Evolutionary conservation across 768 basidiomycete species (phyloP), one percentile per base, ranked within the genome.

Genomic region (Suillus bovinus): DNA sequence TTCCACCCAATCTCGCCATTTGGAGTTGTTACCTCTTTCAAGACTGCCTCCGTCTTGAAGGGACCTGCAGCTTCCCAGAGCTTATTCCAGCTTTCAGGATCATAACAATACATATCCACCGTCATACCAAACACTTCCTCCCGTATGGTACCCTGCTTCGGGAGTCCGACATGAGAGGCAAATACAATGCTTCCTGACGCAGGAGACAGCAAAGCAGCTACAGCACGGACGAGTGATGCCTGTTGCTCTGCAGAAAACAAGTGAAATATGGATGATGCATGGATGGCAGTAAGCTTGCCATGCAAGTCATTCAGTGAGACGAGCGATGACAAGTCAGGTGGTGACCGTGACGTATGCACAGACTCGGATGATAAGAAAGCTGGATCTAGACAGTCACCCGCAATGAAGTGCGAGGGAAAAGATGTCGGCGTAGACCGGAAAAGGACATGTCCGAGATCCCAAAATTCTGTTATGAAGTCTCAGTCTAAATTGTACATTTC

Each of bases 361-460:
- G 68, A 66, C 49, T 72, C 69, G 49, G 70, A 67, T 8, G 68
- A 67, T 24, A 88, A 76, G 57, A 82, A 74, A 3, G 65, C 61
- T 8, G 79, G 72, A 62, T 86, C 79, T 53, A 89, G 81, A 0
- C 72, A 77, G 63, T 90, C 80, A 1, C 87, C 88, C 14, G 78
- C 71, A 17, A 89, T 59, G 68, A 90, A 89, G 0, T 75, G 70
- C 0, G 78, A 83, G 2, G 85, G 83, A 71, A 85, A 88, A 0
- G 80, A 77, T 42, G 80, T 73, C 0, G 81, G 79, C 0, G 77
- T 84, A 4, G 82, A 79, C 56, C 71, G 79, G 74, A 88, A 90
- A 17, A 90, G 76, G 47, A 82, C 76, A 64, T 89, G 86, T 1
- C 88, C 88, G 5, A 82, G 76, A 5, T 84, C 77, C 87, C 86